phyloP scores from a whole-genome alignment of 192 early-diverging fungal genomes.

The Phlyctochytrium arcticum region DNA sequence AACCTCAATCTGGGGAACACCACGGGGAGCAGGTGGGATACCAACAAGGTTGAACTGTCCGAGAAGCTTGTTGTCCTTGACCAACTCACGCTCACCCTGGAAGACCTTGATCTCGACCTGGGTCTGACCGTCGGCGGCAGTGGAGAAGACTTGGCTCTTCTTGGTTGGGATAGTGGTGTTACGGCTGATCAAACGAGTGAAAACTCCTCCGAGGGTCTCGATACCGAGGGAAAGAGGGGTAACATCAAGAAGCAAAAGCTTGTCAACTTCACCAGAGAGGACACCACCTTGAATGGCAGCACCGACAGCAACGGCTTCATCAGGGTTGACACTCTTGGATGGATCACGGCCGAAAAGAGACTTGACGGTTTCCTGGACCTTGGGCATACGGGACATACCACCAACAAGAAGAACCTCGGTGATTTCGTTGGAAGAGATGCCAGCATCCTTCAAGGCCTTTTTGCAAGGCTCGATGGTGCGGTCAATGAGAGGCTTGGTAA shows the following conservation, averaged over 20 bases:
- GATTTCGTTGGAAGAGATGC: conserved; percentile 73
- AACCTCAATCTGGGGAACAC: conserved; percentile 96
- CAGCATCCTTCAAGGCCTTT: conserved; percentile 95
- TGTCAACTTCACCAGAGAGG: conserved; percentile 91
- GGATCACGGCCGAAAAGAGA: conserved; percentile 85
- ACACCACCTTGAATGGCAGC: conserved; percentile 99
- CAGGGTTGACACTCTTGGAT: conserved; percentile 94
- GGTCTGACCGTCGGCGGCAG: conserved; percentile 96
- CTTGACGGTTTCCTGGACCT: conserved; percentile 92
- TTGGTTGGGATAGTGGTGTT: conserved; percentile 99
- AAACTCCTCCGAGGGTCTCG: conserved; percentile 97
- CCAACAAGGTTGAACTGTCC: conserved; percentile 97
- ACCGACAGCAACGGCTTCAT: conserved; percentile 97
- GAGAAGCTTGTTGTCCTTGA: conserved; percentile 95
- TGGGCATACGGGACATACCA: conserved; percentile 97
- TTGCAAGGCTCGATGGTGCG: conserved; percentile 92
- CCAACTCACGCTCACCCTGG: conserved; percentile 98
- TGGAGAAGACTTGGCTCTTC: conserved; percentile 99
- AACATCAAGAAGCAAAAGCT: conserved; percentile 94
- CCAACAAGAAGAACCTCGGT: conserved; percentile 96
- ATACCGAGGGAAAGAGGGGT: conserved; percentile 97
- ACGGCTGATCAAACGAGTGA: conserved; percentile 92
- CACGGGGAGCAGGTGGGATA: conserved; percentile 94
- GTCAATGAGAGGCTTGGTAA: conserved; percentile 77
- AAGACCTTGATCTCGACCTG: conserved; percentile 97